A percentile compares a stretch with the other conserved stretches of the same genome.
Conservation (phyloP, 768 basidiomycete genomes). For the Termitomyces eurrhizus region DNA sequence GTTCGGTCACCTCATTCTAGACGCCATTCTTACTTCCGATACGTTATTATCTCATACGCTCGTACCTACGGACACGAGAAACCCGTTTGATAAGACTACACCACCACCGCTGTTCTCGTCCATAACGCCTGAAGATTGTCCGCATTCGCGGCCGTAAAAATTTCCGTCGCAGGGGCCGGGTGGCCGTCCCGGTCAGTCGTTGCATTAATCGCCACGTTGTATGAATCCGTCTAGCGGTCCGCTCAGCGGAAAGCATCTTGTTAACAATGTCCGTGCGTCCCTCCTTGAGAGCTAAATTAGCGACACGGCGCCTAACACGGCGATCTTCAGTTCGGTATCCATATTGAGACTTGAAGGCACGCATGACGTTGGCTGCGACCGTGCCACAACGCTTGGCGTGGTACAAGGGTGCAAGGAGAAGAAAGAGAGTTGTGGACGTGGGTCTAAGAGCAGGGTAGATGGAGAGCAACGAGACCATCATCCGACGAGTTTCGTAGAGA, state of each 20-base stretch:
- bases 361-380: slow-evolving; percentile 42
- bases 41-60: slow-evolving; percentile 12
- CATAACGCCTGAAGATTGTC: slow-evolving; percentile 26
- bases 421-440: slow-evolving; percentile 53
- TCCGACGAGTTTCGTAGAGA: slow-evolving; percentile 41
- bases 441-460: slow-evolving; percentile 50
- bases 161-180: slow-evolving; percentile 7
- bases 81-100: slow-evolving; percentile 18
- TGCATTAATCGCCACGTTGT: slow-evolving; percentile 18
- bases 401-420: slow-evolving; percentile 52
- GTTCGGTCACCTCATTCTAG: neutral
- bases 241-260: slow-evolving; percentile 23
- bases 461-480: slow-evolving; percentile 40
- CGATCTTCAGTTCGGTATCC: slow-evolving; percentile 52
- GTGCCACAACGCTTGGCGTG: slow-evolving; percentile 50
- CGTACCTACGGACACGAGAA: slow-evolving; percentile 8
- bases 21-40: slow-evolving; percentile 1
- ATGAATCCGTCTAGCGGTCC: slow-evolving; percentile 5
- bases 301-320: slow-evolving; percentile 56
- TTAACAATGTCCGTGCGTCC: slow-evolving; percentile 51
- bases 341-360: slow-evolving; percentile 49
- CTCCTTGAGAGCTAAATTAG: slow-evolving; percentile 59
- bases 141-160: slow-evolving; percentile 21
- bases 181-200: slow-evolving; percentile 14
- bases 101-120: slow-evolving; percentile 31